Base-by-base conservation (phyloP, 805 yeast species). In the Zygoascus tannicola region DNA sequence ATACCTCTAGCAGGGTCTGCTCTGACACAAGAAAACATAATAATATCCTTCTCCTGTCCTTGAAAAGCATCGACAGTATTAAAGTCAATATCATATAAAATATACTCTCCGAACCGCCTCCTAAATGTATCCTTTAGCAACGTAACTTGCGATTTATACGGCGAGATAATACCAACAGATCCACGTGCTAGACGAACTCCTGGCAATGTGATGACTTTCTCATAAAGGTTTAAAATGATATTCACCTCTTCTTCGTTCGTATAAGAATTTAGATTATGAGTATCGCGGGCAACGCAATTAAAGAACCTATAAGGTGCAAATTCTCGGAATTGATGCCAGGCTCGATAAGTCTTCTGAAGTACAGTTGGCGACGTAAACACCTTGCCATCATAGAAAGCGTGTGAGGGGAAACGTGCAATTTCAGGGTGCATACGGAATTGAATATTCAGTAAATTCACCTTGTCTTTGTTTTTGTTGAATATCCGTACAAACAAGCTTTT, bases 361-460 rank as follows among this genome's bases (percentile, higher is more conserved):
- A 88, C 83, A n/a, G 69, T 71, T 1, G 76, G 78, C 3, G 97
- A 98, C 61, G 88, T 94, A 38, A 74, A 65, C 44, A 92, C 70
- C 45, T 70, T 71, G 0, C 85, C 80, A 5, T 76, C 58, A 57
- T 92, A 92, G 58, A 92, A 94, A 57, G 85, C 84, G 10, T 65
- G 57, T 21, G 95, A 83, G 1, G 99, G 98, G 60, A 92, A 94
- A 38, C 52, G 60, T 16, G 97, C 84, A 40, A 92, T 92, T 3
- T 72, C 78, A 0, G 98, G 97, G 62, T 94, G 95, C 99, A 92
- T 90, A 67, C 98, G 90, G 60, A 90, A 90, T 59, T 90, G 98
- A 8, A 85, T 90, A 63, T 90, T 81, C 54, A 92, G 73, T 51
- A 90, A 64, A 52, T 85, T 75, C 3, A 83, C 81, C 0, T 85